Base-by-base conservation (phyloP, 148 eudicot genomes). In the Dianthus caryophyllus region DNA sequence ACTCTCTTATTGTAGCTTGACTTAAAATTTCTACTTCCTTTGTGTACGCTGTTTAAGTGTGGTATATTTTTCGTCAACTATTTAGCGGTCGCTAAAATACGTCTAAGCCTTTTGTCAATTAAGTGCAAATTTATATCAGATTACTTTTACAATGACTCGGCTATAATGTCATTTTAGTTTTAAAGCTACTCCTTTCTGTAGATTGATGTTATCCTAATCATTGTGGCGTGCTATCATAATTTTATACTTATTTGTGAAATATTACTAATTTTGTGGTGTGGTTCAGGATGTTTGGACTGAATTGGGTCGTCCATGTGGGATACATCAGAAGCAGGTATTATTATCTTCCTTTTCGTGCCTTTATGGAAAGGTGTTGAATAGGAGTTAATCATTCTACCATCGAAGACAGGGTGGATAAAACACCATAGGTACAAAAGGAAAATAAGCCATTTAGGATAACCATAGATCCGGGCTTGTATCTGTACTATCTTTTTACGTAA, bases 261-360 rank as follows among this genome's bases (percentile, higher is more conserved):
- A 0, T 46, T 36, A 52, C 33, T n/a, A 18, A 53, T 36, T 31
- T 33, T 21, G 64, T 57, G 62, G 58, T 49, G n/a, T 9, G n/a
- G 51, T 65, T 73, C 82, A 94, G 99, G 99, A 94, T 76, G 86
- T 90, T 43, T 90, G 97, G 99, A 84, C 89, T 66, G 97, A 90
- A 52, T 82, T 94, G 68, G 99, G 99, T 27, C 93, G 96, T 22
- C 99, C 99, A 12, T 85, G 97, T 77, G 96, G 93, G 57, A 84
- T 94, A 75, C 87, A 94, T 78, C 99, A 90, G 70, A 94, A 94
- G 73, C 96, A 94, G 99, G 98, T 87, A 77, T 29, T 31, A 26
- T 33, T 3, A 33, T 26, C 55, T 54, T 15, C 17, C 48, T 5
- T 47, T 68, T 22, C 17, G 16, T 48, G 55, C 25, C 53, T 36